These are phyloP conservation scores for Syncephalis plumigaleata DNA, from an alignment of 371 early-diverging fungal genomes.

Conservation along the genomic window DNA sequence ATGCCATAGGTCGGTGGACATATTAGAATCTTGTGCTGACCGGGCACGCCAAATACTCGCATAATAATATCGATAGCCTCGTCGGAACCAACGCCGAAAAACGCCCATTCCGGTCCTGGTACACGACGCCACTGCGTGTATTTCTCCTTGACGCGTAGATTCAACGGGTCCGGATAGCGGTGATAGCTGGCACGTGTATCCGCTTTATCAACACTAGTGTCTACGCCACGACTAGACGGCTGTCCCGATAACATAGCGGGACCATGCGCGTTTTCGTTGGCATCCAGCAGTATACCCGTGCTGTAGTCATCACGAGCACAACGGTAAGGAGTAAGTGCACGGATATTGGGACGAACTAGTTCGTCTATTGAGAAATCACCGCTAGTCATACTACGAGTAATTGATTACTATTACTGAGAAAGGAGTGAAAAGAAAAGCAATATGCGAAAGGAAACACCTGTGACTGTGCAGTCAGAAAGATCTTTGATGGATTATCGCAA, in stretches of 20 bases:
- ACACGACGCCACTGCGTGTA: conserved; percentile 48
- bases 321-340: conserved; percentile 78
- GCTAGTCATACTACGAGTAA: too few species aligned
- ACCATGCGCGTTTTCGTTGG: conserved; percentile 94
- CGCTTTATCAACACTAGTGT: conserved; percentile 5
- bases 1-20: conserved; percentile 97
- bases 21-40: conserved; percentile 77
- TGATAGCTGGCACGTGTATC: conserved; percentile 41
- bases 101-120: conserved; percentile 47
- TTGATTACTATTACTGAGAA: too few species aligned
- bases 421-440: too few species aligned
- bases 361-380: conserved; percentile 40
- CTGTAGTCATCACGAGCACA: conserved; percentile 94
- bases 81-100: conserved; percentile 92
- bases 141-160: conserved; percentile 55
- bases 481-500: too few species aligned
- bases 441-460: too few species aligned
- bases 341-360: conserved; percentile 87
- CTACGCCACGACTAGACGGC: conserved; percentile 6
- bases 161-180: conserved; percentile 94
- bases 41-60: conserved; percentile 82
- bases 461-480: too few species aligned
- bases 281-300: conserved; percentile 84
- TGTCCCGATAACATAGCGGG: conserved; percentile 25
- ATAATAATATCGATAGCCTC: conserved; percentile 87